Base-by-base conservation (phyloP, 345 rosid genomes). In the Melaleuca alternifolia region DNA sequence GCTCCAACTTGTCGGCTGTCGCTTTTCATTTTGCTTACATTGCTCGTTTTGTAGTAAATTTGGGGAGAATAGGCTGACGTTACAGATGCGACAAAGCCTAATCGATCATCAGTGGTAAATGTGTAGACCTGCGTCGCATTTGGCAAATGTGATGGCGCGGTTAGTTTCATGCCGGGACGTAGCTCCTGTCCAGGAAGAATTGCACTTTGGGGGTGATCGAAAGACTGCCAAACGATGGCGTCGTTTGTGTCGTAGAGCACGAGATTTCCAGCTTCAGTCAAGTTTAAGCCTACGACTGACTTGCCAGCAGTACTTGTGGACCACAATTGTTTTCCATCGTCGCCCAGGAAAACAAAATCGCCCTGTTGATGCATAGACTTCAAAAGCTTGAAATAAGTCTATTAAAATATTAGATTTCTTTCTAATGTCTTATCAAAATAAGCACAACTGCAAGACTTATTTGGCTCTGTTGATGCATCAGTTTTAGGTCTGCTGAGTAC, bases 141-240 rank as follows among this genome's bases (percentile, higher is more conserved):
- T 7, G 9, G n/a, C 13, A 4, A 4, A 56, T 2, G 0, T 23
- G 61, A 23, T 9, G 12, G 1, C 6, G 6, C 2, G 2, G 37
- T 59, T 59, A 59, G 18, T 13, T 28, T n/a, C 37, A 59, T 62
- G 76, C 76, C 6, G 0, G 44, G 76, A 62, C 0, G 44, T 14
- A 62, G 21, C 44, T 3, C 76, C 3, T 30, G 11, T 30, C 76
- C 0, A 62, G 76, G 76, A 62, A 30, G 2, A 28, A 62, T 28
- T 28, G 0, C n/a, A 3, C 0, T 14, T 0, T 28, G 0, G 15
- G 76, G 76, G 41, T 62, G 41, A 62, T 62, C 41, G 3, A 62
- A 62, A 62, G 76, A 62, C 21, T 62, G 5, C 41, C 21, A 62
- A 62, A 16, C 0, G 2, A 54, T 54, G 59, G 59, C n/a, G 12